Evolutionary conservation across 176 grass and related monocot genomes (phyloP).

Genomic region (Raddia distichophylla): DNA sequence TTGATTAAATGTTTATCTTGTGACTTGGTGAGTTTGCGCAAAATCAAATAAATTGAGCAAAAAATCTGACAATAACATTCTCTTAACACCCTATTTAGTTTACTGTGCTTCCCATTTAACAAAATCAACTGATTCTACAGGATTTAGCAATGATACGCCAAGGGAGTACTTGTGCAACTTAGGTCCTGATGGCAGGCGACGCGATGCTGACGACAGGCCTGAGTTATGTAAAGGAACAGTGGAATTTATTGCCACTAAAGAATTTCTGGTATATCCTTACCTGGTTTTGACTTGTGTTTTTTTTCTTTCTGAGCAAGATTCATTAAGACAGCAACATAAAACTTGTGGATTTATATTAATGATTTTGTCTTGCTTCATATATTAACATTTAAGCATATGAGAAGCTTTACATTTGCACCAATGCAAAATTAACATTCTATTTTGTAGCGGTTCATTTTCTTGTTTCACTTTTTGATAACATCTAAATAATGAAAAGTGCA

Average conservation of each 20-base stretch:
- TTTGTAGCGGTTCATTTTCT: neutral
- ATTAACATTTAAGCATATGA: neutral
- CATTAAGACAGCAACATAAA: neutral
- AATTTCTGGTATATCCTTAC: constrained; percentile 83
- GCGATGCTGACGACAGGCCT: constrained; percentile 97
- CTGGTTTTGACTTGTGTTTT: constrained; percentile 4
- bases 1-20: too few relatives aligned
- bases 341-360: neutral
- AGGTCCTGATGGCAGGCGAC: constrained; percentile 89
- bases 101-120: neutral
- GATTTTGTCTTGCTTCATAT: neutral
- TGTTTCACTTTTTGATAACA: neutral
- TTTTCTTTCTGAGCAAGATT: constrained; percentile 14
- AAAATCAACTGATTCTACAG: constrained; percentile 34
- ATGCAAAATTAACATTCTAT: neutral
- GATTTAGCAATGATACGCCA: constrained; percentile 92
- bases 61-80: too few relatives aligned
- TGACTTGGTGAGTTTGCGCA: too few relatives aligned
- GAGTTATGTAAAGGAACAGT: constrained; percentile 95
- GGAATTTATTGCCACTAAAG: constrained; percentile 96
- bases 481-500: neutral
- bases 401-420: neutral
- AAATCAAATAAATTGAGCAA: too few relatives aligned
- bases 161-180: constrained; percentile 97
- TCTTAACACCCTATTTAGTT: too few relatives aligned